phyloP scores from a whole-genome alignment of 2,329 filamentous ascomycete genomes.

The Monilinia vaccinii-corymbosi region DNA sequence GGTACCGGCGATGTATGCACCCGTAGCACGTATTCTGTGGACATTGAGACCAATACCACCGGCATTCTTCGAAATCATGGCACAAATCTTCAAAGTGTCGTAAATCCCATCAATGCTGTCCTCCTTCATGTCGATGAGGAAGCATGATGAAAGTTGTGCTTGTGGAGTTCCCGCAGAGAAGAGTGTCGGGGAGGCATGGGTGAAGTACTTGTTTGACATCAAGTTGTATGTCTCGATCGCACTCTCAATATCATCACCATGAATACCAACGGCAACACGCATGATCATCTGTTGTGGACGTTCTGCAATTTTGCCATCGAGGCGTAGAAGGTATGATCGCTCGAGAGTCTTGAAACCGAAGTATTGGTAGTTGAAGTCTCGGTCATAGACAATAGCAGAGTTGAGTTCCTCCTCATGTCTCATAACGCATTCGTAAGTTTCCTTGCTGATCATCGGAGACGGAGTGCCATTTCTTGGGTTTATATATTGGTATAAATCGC shows the following conservation, averaged over 20 bases:
- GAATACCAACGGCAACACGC: slow-evolving; percentile 96
- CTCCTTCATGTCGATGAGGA: slow-evolving; percentile 98
- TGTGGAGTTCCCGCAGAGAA: slow-evolving; percentile 97
- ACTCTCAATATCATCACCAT: slow-evolving; percentile 88
- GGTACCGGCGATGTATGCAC: slow-evolving; percentile 95
- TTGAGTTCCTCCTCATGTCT: slow-evolving; percentile 94
- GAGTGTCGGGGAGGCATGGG: slow-evolving; percentile 92
- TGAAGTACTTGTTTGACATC: slow-evolving; percentile 99
- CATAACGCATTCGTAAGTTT: slow-evolving; percentile 89
- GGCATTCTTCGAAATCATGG: slow-evolving; percentile 99
- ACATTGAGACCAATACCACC: slow-evolving; percentile 96
- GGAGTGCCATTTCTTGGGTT: slow-evolving; percentile 81
- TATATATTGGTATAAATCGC: slow-evolving; percentile 88
- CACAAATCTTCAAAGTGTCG: slow-evolving; percentile 97
- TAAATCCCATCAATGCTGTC: slow-evolving; percentile 99
- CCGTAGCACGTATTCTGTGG: slow-evolving; percentile 92
- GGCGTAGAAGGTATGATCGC: slow-evolving; percentile 91
- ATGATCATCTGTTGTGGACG: slow-evolving; percentile 99
- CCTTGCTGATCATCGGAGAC: slow-evolving; percentile 90
- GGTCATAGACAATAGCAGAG: slow-evolving; percentile 97
- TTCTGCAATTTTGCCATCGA: slow-evolving; percentile 93
- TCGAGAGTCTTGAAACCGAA: slow-evolving; percentile 99
- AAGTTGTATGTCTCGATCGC: slow-evolving; percentile 97
- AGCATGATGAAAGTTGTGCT: slow-evolving; percentile 93
- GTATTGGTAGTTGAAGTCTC: slow-evolving; percentile 99